Evolutionary conservation across 1,139 yeast genomes (phyloP), one percentile per base, ranked within the genome.

Genomic region (Meyerozyma elateridarum): DNA sequence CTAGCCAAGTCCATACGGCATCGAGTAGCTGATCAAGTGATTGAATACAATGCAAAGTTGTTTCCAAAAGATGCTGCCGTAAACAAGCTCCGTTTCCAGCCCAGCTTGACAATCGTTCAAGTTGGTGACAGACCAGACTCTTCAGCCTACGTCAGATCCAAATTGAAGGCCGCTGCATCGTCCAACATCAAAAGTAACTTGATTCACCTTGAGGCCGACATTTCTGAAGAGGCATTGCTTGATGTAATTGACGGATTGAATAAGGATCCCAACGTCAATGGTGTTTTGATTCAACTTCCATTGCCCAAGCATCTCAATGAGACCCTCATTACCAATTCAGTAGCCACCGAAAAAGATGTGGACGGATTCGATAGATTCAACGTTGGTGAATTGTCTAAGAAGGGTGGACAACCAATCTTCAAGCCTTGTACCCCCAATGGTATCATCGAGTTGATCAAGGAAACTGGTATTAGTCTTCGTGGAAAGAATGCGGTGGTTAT

Each of bases 351-450:
- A 32, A 83, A 83, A 51, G 93, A 83, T 49, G 89, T 83, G 20
- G 93, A 83, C 57, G 93, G 93, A 2, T 81, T 83, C 48, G 83
- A 79, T 33, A 77, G 84, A 41, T 72, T 69, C 54, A 83, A 83
- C 51, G 79, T 80, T 36, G 93, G 91, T 35, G 91, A 83, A 45
- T 66, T 83, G 39, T 69, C 84, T 38, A 82, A 82, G 52, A 75
- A 76, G 51, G 83, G 81, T 34, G 89, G 89, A n/a, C 53, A 58
- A 15, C 87, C 91, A 16, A 57, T 65, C 42, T 81, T 80, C 54
- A 69, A 77, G 43, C 93, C 93, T 27, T 83, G 93, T 53, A 83
- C 93, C 8, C 93, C 93, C 33, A 75, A 76, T 51, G 93, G 91
- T 36, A 75, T 81, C 36, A 74, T 83, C 54, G 79, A 76, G 49